Percentiles rank a stretch among this genome's conserved stretches.
These are phyloP conservation scores for Saccharomycopsis fodiens DNA, from an alignment of 805 yeast genomes.

Conservation along the genomic window DNA sequence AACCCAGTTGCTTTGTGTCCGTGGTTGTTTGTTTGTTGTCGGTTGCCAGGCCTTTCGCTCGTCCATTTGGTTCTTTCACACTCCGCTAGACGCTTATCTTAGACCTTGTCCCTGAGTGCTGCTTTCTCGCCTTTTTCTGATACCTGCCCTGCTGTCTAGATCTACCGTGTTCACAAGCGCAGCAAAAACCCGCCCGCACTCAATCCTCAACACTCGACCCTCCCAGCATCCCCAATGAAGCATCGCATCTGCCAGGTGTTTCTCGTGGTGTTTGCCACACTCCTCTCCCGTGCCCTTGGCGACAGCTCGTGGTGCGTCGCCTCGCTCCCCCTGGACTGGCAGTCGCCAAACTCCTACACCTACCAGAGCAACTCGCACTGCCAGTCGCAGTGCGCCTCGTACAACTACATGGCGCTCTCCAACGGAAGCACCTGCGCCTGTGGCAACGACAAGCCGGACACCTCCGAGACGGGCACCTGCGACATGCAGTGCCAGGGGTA, in stretches of 20 bases:
- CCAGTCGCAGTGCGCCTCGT: slow-evolving; percentile 27
- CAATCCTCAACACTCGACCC: too few relatives aligned
- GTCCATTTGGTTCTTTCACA: too few relatives aligned
- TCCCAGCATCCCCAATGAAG: too few relatives aligned
- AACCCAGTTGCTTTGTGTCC: too few relatives aligned
- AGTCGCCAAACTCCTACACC: slow-evolving; percentile 23
- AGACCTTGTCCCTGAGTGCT: too few relatives aligned
- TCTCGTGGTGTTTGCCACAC: not conserved
- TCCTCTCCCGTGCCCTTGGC: not conserved
- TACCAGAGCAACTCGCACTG: slow-evolving; percentile 31
- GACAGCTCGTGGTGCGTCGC: slow-evolving; percentile 26
- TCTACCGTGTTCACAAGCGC: too few relatives aligned
- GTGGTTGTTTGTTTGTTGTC: not conserved
- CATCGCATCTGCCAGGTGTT: too few relatives aligned
- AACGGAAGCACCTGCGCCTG: slow-evolving; percentile 35
- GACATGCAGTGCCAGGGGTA: slow-evolving; percentile 31
- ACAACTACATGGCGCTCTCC: slow-evolving; percentile 33
- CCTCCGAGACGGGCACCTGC: slow-evolving; percentile 23
- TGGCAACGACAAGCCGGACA: slow-evolving; percentile 27
- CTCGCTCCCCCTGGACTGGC: slow-evolving; percentile 27
- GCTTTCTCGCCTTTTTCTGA: not conserved
- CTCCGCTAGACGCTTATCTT: too few relatives aligned
- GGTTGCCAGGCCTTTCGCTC: not conserved
- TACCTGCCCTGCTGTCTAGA: not conserved
- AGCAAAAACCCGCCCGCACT: too few relatives aligned